These are phyloP conservation scores for Dothidotthia symphoricarpi DNA, from an alignment of 2,329 filamentous ascomycete genomes.

Conservation along the genomic window DNA sequence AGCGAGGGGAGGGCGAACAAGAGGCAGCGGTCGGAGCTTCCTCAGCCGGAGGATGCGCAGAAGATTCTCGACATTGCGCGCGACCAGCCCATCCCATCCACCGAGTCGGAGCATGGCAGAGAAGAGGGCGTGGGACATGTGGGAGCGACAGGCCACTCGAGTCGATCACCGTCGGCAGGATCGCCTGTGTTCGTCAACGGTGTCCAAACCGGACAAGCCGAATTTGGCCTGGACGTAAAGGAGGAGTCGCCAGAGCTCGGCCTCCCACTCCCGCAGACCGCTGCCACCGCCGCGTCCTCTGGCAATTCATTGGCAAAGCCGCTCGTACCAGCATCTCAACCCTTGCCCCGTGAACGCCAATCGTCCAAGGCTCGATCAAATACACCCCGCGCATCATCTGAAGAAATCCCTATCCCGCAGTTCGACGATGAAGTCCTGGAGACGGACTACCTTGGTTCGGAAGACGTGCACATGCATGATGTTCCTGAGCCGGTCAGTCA, in stretches of 20 bases:
- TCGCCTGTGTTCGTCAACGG: slow-evolving; percentile 21
- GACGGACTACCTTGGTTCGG: background rate
- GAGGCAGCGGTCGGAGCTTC: slow-evolving; percentile 22
- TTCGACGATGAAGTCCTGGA: slow-evolving; percentile 1
- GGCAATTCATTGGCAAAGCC: slow-evolving; percentile 6
- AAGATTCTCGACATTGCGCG: slow-evolving; percentile 16
- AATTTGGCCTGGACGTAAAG: slow-evolving; percentile 23
- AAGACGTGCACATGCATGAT: slow-evolving; percentile 3
- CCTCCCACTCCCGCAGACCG: slow-evolving; percentile 1
- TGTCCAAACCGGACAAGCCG: slow-evolving; percentile 17
- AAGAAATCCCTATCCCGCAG: background rate
- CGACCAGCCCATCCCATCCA: slow-evolving; percentile 31
- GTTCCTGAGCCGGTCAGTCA: background rate
- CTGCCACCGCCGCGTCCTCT: slow-evolving; percentile 6
- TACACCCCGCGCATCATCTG: background rate
- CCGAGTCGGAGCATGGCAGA: slow-evolving; percentile 20
- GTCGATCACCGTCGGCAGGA: slow-evolving; percentile 16
- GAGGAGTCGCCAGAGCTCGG: slow-evolving; percentile 28
- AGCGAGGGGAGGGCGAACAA: slow-evolving; percentile 19
- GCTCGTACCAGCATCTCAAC: slow-evolving; percentile 4
- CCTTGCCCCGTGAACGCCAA: background rate
- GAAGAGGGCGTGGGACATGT: slow-evolving; percentile 3
- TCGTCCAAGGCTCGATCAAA: background rate
- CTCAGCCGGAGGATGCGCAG: slow-evolving; percentile 12
- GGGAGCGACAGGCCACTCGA: background rate